Conservation (phyloP, 2,329 filamentous ascomycete genomes). For the Xylaria sp. region DNA sequence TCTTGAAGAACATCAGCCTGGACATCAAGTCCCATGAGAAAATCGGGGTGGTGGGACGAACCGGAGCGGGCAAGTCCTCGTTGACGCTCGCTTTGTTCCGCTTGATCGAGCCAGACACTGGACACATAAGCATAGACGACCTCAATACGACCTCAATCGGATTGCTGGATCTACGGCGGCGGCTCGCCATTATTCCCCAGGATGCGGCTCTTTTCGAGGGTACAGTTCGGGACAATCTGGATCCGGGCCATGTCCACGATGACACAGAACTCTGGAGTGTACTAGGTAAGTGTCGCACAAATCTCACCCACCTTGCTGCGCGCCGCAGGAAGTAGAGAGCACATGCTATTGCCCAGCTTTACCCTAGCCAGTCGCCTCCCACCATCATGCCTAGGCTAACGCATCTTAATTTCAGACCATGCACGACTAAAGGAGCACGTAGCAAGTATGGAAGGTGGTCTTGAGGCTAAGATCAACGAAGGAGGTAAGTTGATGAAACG, state of each 20-base stretch:
- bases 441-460: slow-evolving; percentile 79
- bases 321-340: slow-evolving; percentile 28
- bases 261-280: slow-evolving; percentile 98
- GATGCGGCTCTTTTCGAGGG: slow-evolving; percentile 96
- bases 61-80: slow-evolving; percentile 93
- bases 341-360: slow-evolving; percentile 27
- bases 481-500: slow-evolving; percentile 71
- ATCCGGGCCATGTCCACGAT: slow-evolving; percentile 92
- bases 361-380: slow-evolving; percentile 18
- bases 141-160: slow-evolving; percentile 91
- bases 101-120: slow-evolving; percentile 85
- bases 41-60: slow-evolving; percentile 95
- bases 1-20: slow-evolving; percentile 89
- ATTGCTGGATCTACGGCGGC: slow-evolving; percentile 81
- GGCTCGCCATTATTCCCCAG: slow-evolving; percentile 95
- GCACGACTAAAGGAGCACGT: slow-evolving; percentile 92
- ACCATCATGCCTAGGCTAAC: slow-evolving; percentile 42
- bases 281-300: slow-evolving; percentile 65
- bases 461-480: slow-evolving; percentile 91
- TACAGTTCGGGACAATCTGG: slow-evolving; percentile 90
- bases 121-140: slow-evolving; percentile 85
- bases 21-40: slow-evolving; percentile 97
- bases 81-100: slow-evolving; percentile 91
- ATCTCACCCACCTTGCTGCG: slow-evolving; percentile 23
- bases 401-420: slow-evolving; percentile 64